A percentile compares a stretch with the other conserved stretches of the same genome.
These are phyloP conservation scores for Xylaria sp. DNA, from an alignment of 2,329 filamentous ascomycete genomes.

Conservation along the genomic window DNA sequence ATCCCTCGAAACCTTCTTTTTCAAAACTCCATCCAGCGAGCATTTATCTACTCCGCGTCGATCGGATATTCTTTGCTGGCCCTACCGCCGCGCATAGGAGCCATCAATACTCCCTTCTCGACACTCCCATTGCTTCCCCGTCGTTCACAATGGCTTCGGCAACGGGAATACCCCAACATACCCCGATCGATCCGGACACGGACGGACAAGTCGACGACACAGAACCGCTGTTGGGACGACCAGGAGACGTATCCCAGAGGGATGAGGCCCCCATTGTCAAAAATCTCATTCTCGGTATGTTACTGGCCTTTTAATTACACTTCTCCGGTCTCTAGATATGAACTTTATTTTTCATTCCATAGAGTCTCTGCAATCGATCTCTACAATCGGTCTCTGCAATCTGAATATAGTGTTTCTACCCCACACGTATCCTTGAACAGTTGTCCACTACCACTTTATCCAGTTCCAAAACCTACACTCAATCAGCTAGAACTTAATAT, in stretches of 20 bases:
- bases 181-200: conserved; percentile 52
- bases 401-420: conserved; percentile 30
- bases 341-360: conserved; percentile 13
- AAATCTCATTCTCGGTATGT: conserved; percentile 80
- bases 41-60: not conserved
- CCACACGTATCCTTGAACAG: conserved; percentile 23
- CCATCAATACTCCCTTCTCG: not conserved
- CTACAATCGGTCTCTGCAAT: conserved; percentile 17
- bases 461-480: not conserved
- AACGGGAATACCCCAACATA: conserved; percentile 70
- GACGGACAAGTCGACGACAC: conserved; percentile 60
- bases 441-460: conserved; percentile 17
- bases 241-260: conserved; percentile 78
- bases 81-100: not conserved
- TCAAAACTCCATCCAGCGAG: conserved; percentile 10
- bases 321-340: conserved; percentile 16
- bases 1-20: conserved; percentile 16
- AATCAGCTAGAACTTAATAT: not conserved
- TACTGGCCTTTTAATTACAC: conserved; percentile 5
- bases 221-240: conserved; percentile 75
- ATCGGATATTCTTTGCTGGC: conserved; percentile 1
- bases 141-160: conserved; percentile 70
- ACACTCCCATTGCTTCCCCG: conserved; percentile 32
- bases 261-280: conserved; percentile 70
- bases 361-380: conserved; percentile 18